Conservation (phyloP, 306 rosid species). For the Trifolium repens region DNA sequence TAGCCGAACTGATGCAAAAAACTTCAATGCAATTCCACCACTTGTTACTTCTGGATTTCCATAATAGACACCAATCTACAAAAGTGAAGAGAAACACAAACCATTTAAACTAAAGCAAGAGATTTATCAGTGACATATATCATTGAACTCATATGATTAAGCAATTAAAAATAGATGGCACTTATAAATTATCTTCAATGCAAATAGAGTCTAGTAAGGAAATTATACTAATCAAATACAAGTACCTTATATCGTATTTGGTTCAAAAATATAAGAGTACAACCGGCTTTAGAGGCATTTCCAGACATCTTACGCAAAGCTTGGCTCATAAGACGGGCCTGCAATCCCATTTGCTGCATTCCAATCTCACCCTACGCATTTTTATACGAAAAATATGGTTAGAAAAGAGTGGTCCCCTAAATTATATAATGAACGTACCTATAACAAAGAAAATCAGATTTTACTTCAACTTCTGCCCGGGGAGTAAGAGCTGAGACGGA, state of each 20-base stretch:
- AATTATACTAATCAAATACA: conserved; percentile 34
- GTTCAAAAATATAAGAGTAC: conserved; percentile 91
- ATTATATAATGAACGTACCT: conserved; percentile 21
- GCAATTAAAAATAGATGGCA: not conserved
- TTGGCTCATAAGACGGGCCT: conserved; percentile 99
- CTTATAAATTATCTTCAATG: no score
- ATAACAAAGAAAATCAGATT: conserved; percentile 14
- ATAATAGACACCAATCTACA: conserved; percentile 92
- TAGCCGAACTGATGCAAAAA: conserved; percentile 95
- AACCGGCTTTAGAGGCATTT: conserved; percentile 99
- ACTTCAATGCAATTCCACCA: conserved; percentile 98
- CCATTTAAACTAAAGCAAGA: conserved; percentile 25
- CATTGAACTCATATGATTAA: conserved; percentile 24
- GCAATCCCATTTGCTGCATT: conserved; percentile 99
- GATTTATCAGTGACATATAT: conserved; percentile 9
- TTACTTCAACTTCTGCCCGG: conserved; percentile 96
- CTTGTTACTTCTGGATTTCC: conserved; percentile 99
- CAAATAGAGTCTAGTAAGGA: not conserved
- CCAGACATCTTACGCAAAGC: conserved; percentile 99
- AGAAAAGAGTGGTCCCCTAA: conserved; percentile 29
- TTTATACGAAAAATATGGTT: conserved; percentile 35
- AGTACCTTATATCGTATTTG: conserved; percentile 97
- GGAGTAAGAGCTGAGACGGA: conserved; percentile 99
- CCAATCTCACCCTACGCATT: conserved; percentile 89
- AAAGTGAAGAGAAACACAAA: conserved; percentile 44